phyloP scores from a whole-genome alignment of 192 early-diverging fungal genomes.

The Backusella sp. region DNA sequence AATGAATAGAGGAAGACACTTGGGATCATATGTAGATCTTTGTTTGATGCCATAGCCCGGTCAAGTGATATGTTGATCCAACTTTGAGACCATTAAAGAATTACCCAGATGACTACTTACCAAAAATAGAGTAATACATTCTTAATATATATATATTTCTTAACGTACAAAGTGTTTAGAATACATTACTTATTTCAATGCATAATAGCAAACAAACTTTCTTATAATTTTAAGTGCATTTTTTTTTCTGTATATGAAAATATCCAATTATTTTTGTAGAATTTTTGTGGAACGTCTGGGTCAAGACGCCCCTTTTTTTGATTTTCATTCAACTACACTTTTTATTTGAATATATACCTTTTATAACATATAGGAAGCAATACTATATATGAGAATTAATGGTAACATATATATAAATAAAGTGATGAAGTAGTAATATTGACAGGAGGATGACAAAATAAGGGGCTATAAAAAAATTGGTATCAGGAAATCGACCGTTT shows the following conservation, averaged over 20 bases:
- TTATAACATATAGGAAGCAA: background rate
- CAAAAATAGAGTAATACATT: background rate
- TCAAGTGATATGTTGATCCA: background rate
- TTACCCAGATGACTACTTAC: background rate
- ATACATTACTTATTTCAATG: background rate
- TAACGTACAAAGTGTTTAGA: background rate
- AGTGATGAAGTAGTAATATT: background rate
- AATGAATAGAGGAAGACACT: no score
- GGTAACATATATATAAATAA: background rate
- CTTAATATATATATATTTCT: background rate
- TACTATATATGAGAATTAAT: background rate
- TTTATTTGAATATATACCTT: background rate
- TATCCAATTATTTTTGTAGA: constrained; percentile 3
- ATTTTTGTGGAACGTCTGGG: background rate
- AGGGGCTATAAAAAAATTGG: background rate
- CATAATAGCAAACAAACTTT: background rate
- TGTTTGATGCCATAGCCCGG: background rate
- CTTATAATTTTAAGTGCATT: background rate
- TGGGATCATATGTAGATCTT: background rate
- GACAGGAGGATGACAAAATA: background rate
- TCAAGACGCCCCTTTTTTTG: background rate
- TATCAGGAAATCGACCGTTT: background rate
- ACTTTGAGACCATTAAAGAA: background rate
- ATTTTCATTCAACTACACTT: background rate
- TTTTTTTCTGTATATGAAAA: constrained; percentile 4